Evolutionary conservation across 2,329 filamentous ascomycete species (phyloP), one percentile per base, ranked within the genome.

Genomic region (Alternaria tenuissima): DNA sequence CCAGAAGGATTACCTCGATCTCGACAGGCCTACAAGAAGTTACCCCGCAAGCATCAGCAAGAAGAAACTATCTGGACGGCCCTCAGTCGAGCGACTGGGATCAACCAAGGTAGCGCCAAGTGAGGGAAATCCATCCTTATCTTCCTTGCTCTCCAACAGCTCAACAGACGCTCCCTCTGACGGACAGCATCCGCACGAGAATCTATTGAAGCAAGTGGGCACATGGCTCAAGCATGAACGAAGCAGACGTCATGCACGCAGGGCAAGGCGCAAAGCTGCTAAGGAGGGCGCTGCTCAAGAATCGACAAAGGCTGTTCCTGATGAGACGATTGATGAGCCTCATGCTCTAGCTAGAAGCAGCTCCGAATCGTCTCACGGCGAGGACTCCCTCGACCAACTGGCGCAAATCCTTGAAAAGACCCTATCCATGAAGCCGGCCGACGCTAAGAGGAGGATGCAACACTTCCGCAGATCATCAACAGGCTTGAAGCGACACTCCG

Each of bases 191-290:
- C 47, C 64, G 32, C 75, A 78, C 32, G 75, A 79, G 20, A 72
- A 71, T 44, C 73, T 96, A 7, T 80, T 95, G 28, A 84, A 88
- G 20, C 92, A 96, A 73, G 88, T 97, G 14, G 85, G 87, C 26
- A 88, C 92, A 66, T 98, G 94, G 94, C 81, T 97, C 39, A 88
- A 94, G 68, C 87, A 89, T 51, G 93, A 97, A 79, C 91, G 89
- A 73, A 80, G 83, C 32, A 91, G 90, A 76, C 88, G 88, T 68
- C 84, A 85, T 39, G 79, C 83, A 9, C 83, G 84, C 52, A 87
- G 84, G 72, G 78, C 82, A 22, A 72, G 84, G 73, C 79, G 76
- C 70, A 82, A 77, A 71, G 76, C 85, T 8, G 82, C 83, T 49
- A 87, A 85, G 74, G 75, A 81, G 34, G 47, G 49, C 9, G 14